Evolutionary conservation across 2,329 filamentous ascomycete genomes (phyloP).

Genomic region (Fusarium tuaranense): DNA sequence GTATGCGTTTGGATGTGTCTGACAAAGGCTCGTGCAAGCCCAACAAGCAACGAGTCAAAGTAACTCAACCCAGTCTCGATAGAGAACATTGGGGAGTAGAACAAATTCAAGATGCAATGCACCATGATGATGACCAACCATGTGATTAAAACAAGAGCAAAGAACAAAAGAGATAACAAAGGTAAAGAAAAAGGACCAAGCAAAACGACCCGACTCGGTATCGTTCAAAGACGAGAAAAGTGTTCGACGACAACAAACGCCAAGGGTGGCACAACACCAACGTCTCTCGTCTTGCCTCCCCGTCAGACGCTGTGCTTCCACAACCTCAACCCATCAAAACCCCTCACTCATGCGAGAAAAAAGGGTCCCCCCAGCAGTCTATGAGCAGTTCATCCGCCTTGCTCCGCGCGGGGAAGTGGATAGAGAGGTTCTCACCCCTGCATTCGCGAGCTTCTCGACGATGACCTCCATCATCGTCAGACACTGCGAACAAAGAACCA

Average conservation of each 20-base stretch:
- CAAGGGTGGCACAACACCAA: constrained; percentile 32
- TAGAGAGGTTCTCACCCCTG: background rate
- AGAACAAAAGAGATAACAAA: background rate
- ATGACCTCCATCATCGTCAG: constrained; percentile 12
- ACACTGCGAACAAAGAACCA: background rate
- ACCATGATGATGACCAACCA: constrained; percentile 20
- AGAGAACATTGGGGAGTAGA: constrained; percentile 4
- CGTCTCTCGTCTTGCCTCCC: constrained; percentile 32
- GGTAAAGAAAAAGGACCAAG: background rate
- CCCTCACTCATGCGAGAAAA: constrained; percentile 2
- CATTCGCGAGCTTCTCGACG: background rate
- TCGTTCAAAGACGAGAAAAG: constrained; percentile 1
- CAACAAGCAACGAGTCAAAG: background rate
- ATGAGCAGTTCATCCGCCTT: constrained; percentile 22
- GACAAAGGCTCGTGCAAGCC: constrained; percentile 16
- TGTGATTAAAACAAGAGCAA: constrained; percentile 12
- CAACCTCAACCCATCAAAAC: background rate
- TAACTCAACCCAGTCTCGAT: background rate
- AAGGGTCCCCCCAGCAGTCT: background rate
- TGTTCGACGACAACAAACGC: constrained; percentile 14
- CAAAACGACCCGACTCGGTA: background rate
- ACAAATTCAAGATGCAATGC: background rate
- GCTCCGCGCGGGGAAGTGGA: background rate
- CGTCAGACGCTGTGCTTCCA: constrained; percentile 31
- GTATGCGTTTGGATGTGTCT: constrained; percentile 16